Evolutionary conservation across 768 basidiomycete genomes (phyloP).

Genomic region (Termitomyces sp.): DNA sequence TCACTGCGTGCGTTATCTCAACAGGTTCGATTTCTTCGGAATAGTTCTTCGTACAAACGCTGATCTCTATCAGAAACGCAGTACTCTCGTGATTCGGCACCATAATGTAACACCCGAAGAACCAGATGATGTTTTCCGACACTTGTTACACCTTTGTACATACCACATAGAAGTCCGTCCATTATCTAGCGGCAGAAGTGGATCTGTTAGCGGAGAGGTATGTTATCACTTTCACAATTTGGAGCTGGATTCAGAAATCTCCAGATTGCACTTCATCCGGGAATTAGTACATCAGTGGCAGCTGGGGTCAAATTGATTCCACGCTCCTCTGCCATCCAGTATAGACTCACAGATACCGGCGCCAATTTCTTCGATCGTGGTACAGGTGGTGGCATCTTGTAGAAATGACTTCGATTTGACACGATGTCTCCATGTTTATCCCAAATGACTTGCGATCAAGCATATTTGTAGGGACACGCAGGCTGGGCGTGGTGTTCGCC

Average conservation of each 20-base stretch:
- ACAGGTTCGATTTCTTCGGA: slow-evolving; percentile 38
- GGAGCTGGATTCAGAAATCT: neutral
- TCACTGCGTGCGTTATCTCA: slow-evolving; percentile 56
- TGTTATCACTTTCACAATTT: neutral
- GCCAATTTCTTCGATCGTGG: slow-evolving; percentile 74
- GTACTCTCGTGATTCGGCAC: slow-evolving; percentile 62
- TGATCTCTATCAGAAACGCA: slow-evolving; percentile 39
- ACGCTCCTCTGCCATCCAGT: slow-evolving; percentile 62
- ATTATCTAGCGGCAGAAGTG: slow-evolving; percentile 72
- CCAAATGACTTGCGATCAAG: neutral
- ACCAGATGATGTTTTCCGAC: slow-evolving; percentile 58
- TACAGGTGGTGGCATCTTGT: slow-evolving; percentile 60
- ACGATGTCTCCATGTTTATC: neutral
- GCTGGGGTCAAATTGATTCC: slow-evolving; percentile 42
- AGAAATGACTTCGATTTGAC: neutral
- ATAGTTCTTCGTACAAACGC: neutral
- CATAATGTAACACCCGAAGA: slow-evolving; percentile 57
- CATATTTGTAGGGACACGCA: neutral
- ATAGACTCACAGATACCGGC: slow-evolving; percentile 64
- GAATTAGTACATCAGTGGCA: slow-evolving; percentile 38
- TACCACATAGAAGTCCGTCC: slow-evolving; percentile 74
- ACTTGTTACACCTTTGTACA: slow-evolving; percentile 59
- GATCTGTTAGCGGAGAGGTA: slow-evolving; percentile 78
- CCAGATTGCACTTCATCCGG: slow-evolving; percentile 63
- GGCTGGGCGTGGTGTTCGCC: neutral